Percentiles rank a stretch among this genome's conserved stretches.
phyloP scores from a whole-genome alignment of 2,329 filamentous ascomycete species.

The Pestalotiopsis sp. region DNA sequence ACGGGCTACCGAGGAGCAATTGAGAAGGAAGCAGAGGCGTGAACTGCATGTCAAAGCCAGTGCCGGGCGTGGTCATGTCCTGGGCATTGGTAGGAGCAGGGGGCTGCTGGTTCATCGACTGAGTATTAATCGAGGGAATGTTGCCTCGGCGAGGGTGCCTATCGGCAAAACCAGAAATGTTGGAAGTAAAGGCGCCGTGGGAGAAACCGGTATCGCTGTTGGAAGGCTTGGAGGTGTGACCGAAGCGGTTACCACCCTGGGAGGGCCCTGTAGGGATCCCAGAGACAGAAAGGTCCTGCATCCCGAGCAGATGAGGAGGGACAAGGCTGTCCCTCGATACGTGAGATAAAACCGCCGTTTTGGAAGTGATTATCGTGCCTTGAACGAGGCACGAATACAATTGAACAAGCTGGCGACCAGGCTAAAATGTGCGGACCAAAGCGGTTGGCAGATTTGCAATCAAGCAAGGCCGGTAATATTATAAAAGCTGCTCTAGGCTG shows the following conservation, averaged over 20 bases:
- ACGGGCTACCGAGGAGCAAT: constrained; percentile 91
- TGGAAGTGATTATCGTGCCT: constrained; percentile 65
- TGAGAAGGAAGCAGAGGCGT: constrained; percentile 94
- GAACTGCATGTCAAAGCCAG: constrained; percentile 97
- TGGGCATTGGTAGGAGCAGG: constrained; percentile 55
- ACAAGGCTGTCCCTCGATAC: constrained; percentile 80
- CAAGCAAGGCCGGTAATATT: constrained; percentile 30
- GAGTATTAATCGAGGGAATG: constrained; percentile 91
- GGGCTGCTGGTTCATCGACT: constrained; percentile 55
- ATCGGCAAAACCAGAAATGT: constrained; percentile 83
- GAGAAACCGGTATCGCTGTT: constrained; percentile 89
- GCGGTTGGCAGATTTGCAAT: constrained; percentile 15
- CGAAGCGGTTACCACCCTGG: constrained; percentile 63
- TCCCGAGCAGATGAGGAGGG: constrained; percentile 84
- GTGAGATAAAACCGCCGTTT: constrained; percentile 81
- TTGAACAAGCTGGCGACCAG: constrained; percentile 24
- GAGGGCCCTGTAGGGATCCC: constrained; percentile 61
- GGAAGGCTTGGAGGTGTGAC: constrained; percentile 78
- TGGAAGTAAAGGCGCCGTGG: constrained; percentile 87
- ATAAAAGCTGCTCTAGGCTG: constrained; percentile 29
- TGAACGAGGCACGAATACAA: constrained; percentile 41
- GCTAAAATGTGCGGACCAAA: constrained; percentile 7
- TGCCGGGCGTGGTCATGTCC: constrained; percentile 85
- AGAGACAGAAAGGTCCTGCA: constrained; percentile 82
- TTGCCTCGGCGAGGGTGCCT: constrained; percentile 83